These are phyloP conservation scores for Juglanconis sp. DNA, from an alignment of 2,329 filamentous ascomycete genomes.

Conservation along the genomic window DNA sequence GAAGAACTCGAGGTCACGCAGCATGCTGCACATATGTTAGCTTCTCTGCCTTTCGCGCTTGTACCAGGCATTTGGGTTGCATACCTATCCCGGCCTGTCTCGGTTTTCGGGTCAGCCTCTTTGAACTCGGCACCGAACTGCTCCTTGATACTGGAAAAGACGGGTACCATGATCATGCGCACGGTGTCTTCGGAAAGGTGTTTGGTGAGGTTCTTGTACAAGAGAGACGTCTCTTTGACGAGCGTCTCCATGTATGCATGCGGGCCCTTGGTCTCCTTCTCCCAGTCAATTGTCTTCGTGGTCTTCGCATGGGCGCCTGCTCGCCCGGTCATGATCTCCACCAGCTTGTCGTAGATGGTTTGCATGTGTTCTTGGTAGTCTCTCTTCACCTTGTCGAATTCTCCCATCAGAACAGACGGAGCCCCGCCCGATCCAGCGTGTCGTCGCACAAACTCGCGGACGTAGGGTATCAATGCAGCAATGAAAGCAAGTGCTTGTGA, in stretches of 20 bases:
- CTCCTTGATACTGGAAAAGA: slow-evolving; percentile 78
- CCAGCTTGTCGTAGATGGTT: slow-evolving; percentile 86
- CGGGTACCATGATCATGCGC: slow-evolving; percentile 78
- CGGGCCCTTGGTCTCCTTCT: slow-evolving; percentile 39
- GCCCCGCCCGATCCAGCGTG: slow-evolving; percentile 57
- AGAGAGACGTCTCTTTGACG: slow-evolving; percentile 77
- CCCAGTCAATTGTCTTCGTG: slow-evolving; percentile 73
- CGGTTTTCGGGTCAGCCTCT: slow-evolving; percentile 62
- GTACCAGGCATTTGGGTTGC: slow-evolving; percentile 25
- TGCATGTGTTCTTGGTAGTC: slow-evolving; percentile 85
- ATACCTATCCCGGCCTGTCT: slow-evolving; percentile 69
- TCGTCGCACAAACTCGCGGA: slow-evolving; percentile 85
- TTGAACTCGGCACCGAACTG: slow-evolving; percentile 72
- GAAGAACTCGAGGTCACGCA: slow-evolving; percentile 73
- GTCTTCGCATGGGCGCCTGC: slow-evolving; percentile 70
- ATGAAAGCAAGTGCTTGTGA: slow-evolving; percentile 87
- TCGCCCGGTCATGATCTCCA: slow-evolving; percentile 85
- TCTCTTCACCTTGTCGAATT: slow-evolving; percentile 85
- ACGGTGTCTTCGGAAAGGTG: slow-evolving; percentile 76
- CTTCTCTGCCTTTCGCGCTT: background rate
- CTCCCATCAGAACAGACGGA: slow-evolving; percentile 63
- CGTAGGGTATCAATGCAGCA: slow-evolving; percentile 80
- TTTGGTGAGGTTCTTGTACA: slow-evolving; percentile 80
- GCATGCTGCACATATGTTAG: slow-evolving; percentile 53
- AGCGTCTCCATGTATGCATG: slow-evolving; percentile 83